Base-by-base conservation (phyloP, 2,329 filamentous ascomycete species). In the Coleophoma eucalyptorum region DNA sequence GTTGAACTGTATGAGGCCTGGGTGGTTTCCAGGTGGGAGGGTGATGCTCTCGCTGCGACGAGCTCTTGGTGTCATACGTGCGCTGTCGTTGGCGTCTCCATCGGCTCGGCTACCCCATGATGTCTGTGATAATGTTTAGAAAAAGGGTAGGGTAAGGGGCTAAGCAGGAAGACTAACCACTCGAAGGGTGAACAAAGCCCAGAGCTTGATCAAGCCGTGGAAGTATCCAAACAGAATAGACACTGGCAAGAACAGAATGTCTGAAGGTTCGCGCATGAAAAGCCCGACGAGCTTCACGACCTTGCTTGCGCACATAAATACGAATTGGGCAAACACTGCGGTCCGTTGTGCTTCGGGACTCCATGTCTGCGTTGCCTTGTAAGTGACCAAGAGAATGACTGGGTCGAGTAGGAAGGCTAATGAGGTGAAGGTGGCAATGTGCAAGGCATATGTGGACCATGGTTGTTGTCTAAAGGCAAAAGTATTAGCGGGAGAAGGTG, bases 41-140 rank as follows among this genome's bases (percentile, higher is more conserved):
- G 71, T 73, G 58, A 78, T 65, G 46, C 62, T 63, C 41, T 67
- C 64, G 47, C 62, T 65, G 21, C 60, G 63, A 11, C 59, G 58
- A 33, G 62, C 61, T 48, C 62, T 55, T 42, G 63, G 65, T 34
- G 51, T 58, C 65, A 67, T 67, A 50, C 87, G 84, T 60, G 83
- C 78, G 56, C 79, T 80, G 69, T 95, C 87, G 69, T 95, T 88
- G 59, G 87, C 80, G 70, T 97, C 92, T 65, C 90, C 92, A 62
- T 94, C 92, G 62, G 90, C 89, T 70, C 92, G 87, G 72, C 90
- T 96, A 65, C 92, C 92, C 92, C 92, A 97, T 48, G 91, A 93
- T 42, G 92, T 97, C 92, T 97, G 61, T 50, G 54, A 58, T 50
- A 41, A 15, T 46, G 45, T 40, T 49, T 31, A 48, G 40, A n/a